These are phyloP conservation scores for Meyerozyma sp. DNA, from an alignment of 1,139 yeast species.

Conservation along the genomic window DNA sequence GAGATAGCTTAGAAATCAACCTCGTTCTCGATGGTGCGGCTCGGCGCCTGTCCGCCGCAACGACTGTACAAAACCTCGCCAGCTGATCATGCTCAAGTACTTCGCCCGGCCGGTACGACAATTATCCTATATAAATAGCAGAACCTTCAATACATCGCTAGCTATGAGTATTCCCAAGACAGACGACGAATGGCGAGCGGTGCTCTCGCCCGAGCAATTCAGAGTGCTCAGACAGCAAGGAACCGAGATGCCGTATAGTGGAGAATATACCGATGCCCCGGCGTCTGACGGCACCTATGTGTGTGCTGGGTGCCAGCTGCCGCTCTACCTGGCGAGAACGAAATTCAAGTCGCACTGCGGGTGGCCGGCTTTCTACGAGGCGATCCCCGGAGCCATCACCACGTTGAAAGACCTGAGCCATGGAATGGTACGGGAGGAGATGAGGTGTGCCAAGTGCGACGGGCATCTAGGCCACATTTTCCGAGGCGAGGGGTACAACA, in stretches of 20 bases:
- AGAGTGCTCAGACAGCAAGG: conserved; percentile 71
- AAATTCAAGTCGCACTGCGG: conserved; percentile 93
- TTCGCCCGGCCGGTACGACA: neutral
- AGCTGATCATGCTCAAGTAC: neutral
- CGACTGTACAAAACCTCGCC: neutral
- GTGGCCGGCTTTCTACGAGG: conserved; percentile 96
- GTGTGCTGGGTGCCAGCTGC: conserved; percentile 83
- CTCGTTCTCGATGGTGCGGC: neutral
- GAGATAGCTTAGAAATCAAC: conserved; percentile 35
- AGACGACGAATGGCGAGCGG: conserved; percentile 76
- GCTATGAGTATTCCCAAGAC: conserved; percentile 31
- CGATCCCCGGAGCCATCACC: conserved; percentile 72
- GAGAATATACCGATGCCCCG: conserved; percentile 55
- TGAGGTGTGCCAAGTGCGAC: conserved; percentile 83
- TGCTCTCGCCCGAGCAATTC: conserved; percentile 72
- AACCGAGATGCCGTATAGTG: conserved; percentile 81
- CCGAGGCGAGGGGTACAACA: conserved; percentile 86
- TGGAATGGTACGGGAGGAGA: conserved; percentile 85
- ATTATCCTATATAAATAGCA: neutral
- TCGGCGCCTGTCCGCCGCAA: neutral
- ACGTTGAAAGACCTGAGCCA: conserved; percentile 53
- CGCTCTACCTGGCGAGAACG: conserved; percentile 71
- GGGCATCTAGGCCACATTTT: conserved; percentile 95
- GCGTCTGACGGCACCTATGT: conserved; percentile 57
- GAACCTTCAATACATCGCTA: neutral